Evolutionary conservation across 331 rosid species (phyloP), one percentile per base, ranked within the genome.

Genomic region (Acacia pycnantha): DNA sequence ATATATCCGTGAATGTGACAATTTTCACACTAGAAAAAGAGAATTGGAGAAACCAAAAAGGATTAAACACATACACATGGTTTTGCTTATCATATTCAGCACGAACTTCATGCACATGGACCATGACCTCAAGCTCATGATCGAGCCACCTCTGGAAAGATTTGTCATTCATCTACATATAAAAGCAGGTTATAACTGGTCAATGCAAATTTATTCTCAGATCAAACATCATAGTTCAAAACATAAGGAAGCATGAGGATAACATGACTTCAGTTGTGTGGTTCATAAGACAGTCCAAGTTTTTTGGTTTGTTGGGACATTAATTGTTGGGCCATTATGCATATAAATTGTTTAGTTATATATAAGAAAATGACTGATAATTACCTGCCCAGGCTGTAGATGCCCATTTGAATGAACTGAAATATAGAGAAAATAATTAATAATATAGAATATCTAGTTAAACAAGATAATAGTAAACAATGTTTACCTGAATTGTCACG

Each of bases 61-160:
- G 48, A 26, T 50, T 47, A 66, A 81, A 82, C 76, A 82, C 92
- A 70, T 90, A 93, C 97, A 91, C 87, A 86, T 87, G 89, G n/a
- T 97, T 96, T 79, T 96, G 99, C 92, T 89, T 96, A 84, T 94
- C 98, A 86, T 92, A 96, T 85, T 96, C 99, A 87, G 84, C 89
- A 79, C 99, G 99, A 81, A 96, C 99, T 94, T 96, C 99, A 78
- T 96, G 97, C 88, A 92, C 97, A 82, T 96, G 89, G 87, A 96
- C 98, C 97, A 94, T 90, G 88, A 96, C 97, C 88, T 96, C 99
- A 74, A 96, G 90, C 89, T 96, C 99, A 15, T 96, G 97, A 84
- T 96, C 99, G 81, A 96, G 95, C 97, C 97, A 96, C 61, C 95
- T 92, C 86, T 92, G 99, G 80, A 94, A 82, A 88, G 97, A 89